These are phyloP conservation scores for Rhypophila decipiens DNA, from an alignment of 495 filamentous ascomycete genomes.

Conservation along the genomic window DNA sequence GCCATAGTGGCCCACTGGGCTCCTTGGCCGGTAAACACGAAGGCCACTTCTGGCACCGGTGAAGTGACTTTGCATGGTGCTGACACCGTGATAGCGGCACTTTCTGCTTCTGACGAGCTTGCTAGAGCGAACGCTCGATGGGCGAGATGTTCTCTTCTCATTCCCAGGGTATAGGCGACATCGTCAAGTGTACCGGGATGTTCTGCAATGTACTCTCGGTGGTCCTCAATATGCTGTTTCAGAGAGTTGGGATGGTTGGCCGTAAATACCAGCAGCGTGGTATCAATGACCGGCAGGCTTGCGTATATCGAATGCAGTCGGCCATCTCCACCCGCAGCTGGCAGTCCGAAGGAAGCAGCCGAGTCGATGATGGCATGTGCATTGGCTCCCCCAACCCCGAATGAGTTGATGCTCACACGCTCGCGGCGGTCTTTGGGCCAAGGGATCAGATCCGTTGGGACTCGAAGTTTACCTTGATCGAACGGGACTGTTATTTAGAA, in stretches of 20 bases:
- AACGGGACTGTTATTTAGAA: background rate
- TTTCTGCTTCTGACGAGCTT: background rate
- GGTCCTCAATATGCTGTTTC: background rate
- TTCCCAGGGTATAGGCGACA: slow-evolving; percentile 1
- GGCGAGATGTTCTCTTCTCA: background rate
- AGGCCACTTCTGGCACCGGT: background rate
- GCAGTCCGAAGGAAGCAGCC: background rate
- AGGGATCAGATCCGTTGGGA: slow-evolving; percentile 16
- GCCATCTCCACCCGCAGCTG: background rate
- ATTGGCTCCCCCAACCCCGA: slow-evolving; percentile 49
- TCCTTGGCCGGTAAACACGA: slow-evolving; percentile 16
- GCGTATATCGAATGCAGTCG: background rate
- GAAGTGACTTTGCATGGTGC: background rate
- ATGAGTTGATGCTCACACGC: slow-evolving; percentile 42
- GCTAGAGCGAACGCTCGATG: background rate
- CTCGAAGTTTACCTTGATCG: slow-evolving; percentile 9
- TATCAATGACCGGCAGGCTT: background rate
- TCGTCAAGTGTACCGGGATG: background rate
- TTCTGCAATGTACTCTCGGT: background rate
- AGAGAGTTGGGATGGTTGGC: background rate
- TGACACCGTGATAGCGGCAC: background rate
- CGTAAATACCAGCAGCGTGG: background rate
- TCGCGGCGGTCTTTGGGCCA: slow-evolving; percentile 18
- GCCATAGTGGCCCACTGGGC: slow-evolving; percentile 27
- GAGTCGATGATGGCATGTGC: slow-evolving; percentile 20